Evolutionary conservation across 495 filamentous ascomycete species (phyloP), one percentile per base, ranked within the genome.

Genomic region (Aspergillus olivimuriae): DNA sequence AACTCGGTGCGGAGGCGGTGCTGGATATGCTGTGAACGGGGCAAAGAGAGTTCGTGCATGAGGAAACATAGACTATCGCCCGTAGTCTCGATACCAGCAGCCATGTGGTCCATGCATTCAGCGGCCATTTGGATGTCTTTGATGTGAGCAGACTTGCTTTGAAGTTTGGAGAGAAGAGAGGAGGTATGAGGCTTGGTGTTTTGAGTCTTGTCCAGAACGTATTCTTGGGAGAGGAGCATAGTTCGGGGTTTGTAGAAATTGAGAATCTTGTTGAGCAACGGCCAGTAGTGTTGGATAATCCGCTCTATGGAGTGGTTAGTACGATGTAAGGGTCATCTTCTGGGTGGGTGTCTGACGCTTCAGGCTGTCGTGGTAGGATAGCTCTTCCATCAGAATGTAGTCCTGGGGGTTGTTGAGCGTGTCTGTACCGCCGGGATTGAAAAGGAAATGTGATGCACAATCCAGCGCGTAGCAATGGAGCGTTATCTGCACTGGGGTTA

Each of bases 1-100:
- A 83, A 54, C 51, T 83, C 80, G 4, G 66, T 45, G 15, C 68
- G 62, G 4, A 85, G 58, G 2, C 48, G 55, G 1, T 53, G 43
- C 37, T 83, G 80, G 20, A 73, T 62, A 1, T 42, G 34, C 0
- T 58, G 38, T 7, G 73, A 76, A 0, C 63, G 43, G 2, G 76
- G 72, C 36, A 71, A 73, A 0, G 81, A 85, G 1, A 85, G 63
- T 53, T 83, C 73, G 72, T 77, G 81, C 75, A 85, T 78, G 4
- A 84, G 60, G 44, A 84, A 82, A 45, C 77, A 82, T 0, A 84
- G 60, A 1, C 70, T 75, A 51, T 83, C 80, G 22, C 80, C 80
- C 0, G 80, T 83, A 2, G 81, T 84, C 48, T 83, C 81, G 44
- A 83, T 82, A 1, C 81, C 81, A 0, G 81, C 81, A 0, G 71